A percentile compares a stretch with the other conserved stretches of the same genome.
Conservation (phyloP, 768 basidiomycete genomes). For the Suillus fuscotomentosus region DNA sequence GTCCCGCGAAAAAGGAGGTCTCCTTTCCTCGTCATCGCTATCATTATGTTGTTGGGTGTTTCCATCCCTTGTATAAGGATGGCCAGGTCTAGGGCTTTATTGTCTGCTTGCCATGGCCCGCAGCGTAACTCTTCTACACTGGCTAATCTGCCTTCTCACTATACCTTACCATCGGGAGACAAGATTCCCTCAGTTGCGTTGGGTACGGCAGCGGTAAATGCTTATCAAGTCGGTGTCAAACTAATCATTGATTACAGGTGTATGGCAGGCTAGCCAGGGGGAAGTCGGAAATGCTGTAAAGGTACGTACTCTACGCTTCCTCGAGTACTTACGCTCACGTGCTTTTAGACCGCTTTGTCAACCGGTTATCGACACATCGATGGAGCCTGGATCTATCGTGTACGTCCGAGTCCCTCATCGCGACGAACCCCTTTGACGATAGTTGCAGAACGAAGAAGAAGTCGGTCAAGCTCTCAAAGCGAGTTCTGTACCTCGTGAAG, state of each 20-base stretch:
- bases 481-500: constrained; percentile 57
- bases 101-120: constrained; percentile 17
- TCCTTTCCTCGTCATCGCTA: constrained; percentile 20
- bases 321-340: background rate
- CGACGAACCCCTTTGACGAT: constrained; percentile 4
- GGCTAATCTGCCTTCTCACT: constrained; percentile 42
- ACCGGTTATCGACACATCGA: constrained; percentile 73
- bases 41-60: constrained; percentile 22
- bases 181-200: constrained; percentile 67
- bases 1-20: constrained; percentile 18
- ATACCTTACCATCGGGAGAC: constrained; percentile 62
- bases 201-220: constrained; percentile 34
- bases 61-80: constrained; percentile 16
- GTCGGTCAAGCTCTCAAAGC: constrained; percentile 61
- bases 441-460: constrained; percentile 60
- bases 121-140: constrained; percentile 23
- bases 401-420: constrained; percentile 25
- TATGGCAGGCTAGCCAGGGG: constrained; percentile 56
- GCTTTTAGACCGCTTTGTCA: constrained; percentile 48
- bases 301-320: constrained; percentile 26
- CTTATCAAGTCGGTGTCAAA: background rate
- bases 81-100: constrained; percentile 20
- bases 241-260: constrained; percentile 38
- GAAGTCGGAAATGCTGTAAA: constrained; percentile 71
- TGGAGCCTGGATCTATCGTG: constrained; percentile 69